These are phyloP conservation scores for Diplodia sapinea DNA, from an alignment of 2,329 filamentous ascomycete genomes.

Conservation along the genomic window DNA sequence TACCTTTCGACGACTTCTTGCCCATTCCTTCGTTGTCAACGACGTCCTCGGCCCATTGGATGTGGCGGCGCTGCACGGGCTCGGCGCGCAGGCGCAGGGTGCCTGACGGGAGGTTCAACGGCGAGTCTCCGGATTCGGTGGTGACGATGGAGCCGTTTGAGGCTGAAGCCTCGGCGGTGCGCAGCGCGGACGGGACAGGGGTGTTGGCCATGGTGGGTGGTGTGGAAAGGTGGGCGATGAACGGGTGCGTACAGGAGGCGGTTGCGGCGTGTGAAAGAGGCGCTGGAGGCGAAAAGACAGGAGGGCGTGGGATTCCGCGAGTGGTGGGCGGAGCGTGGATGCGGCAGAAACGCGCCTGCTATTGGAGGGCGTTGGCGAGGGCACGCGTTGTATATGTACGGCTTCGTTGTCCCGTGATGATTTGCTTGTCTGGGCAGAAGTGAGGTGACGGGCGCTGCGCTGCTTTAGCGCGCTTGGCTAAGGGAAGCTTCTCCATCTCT, in stretches of 20 bases:
- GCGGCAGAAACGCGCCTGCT: slow-evolving; percentile 27
- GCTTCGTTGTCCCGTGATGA: slow-evolving; percentile 46
- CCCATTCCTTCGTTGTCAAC: slow-evolving; percentile 95
- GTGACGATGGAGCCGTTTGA: slow-evolving; percentile 39
- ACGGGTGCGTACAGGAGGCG: slow-evolving; percentile 14
- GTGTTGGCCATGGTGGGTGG: slow-evolving; percentile 37
- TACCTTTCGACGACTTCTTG: slow-evolving; percentile 93
- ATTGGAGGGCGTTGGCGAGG: slow-evolving; percentile 29
- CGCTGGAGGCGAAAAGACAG: slow-evolving; percentile 10
- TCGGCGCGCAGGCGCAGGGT: slow-evolving; percentile 51
- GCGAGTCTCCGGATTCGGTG: slow-evolving; percentile 42
- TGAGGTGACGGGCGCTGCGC: slow-evolving; percentile 20
- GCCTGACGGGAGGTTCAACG: slow-evolving; percentile 43
- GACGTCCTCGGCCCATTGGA: slow-evolving; percentile 92
- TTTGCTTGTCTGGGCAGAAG: slow-evolving; percentile 33
- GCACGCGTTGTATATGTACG: slow-evolving; percentile 41
- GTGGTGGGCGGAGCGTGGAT: slow-evolving; percentile 34
- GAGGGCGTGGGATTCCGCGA: slow-evolving; percentile 33
- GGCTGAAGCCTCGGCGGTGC: slow-evolving; percentile 30
- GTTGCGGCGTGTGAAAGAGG: slow-evolving; percentile 22
- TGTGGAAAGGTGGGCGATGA: slow-evolving; percentile 32
- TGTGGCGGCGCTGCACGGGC: slow-evolving; percentile 61
- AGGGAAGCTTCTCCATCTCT: slow-evolving; percentile 13
- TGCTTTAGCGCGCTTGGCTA: slow-evolving; percentile 25
- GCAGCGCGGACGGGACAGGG: slow-evolving; percentile 35